A percentile compares a stretch with the other conserved stretches of the same genome.
These are phyloP conservation scores for Melanogaster broomeanus DNA, from an alignment of 768 basidiomycete species.

Conservation along the genomic window DNA sequence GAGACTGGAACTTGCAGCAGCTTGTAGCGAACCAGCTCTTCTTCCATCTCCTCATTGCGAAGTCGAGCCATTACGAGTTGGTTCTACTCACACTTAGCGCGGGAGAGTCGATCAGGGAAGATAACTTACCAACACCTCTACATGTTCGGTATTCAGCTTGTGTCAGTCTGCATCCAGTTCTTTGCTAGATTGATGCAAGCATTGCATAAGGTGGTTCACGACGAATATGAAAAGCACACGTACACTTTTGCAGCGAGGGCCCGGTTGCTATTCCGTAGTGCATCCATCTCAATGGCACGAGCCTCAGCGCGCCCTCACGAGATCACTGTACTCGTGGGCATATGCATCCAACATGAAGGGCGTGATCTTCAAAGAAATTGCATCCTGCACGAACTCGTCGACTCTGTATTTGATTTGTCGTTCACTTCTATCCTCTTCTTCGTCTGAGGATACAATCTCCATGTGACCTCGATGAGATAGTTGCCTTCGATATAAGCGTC, in stretches of 20 bases:
- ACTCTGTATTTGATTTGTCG: slow-evolving; percentile 53
- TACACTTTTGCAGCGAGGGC: slow-evolving; percentile 77
- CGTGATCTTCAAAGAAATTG: slow-evolving; percentile 83
- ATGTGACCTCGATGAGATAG: background rate
- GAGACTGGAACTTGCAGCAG: slow-evolving; percentile 53
- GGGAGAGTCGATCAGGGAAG: slow-evolving; percentile 1
- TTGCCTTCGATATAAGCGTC: background rate
- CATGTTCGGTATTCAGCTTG: slow-evolving; percentile 84
- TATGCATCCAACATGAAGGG: slow-evolving; percentile 96
- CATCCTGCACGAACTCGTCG: slow-evolving; percentile 86
- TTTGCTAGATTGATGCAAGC: slow-evolving; percentile 52
- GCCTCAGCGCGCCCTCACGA: slow-evolving; percentile 75
- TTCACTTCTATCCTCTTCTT: slow-evolving; percentile 22
- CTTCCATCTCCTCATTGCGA: slow-evolving; percentile 90
- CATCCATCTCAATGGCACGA: slow-evolving; percentile 83
- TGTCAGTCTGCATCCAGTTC: slow-evolving; percentile 76
- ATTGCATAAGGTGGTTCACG: slow-evolving; percentile 4
- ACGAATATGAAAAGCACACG: slow-evolving; percentile 34
- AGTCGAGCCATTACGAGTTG: slow-evolving; percentile 88
- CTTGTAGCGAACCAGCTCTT: slow-evolving; percentile 93
- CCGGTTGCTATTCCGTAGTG: slow-evolving; percentile 78
- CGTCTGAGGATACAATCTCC: slow-evolving; percentile 31
- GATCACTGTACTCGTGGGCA: slow-evolving; percentile 85
- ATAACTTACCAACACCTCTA: slow-evolving; percentile 61
- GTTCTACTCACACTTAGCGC: slow-evolving; percentile 55